Conservation (phyloP, 169 alveolate species). For the Besnoitia besnoiti region DNA sequence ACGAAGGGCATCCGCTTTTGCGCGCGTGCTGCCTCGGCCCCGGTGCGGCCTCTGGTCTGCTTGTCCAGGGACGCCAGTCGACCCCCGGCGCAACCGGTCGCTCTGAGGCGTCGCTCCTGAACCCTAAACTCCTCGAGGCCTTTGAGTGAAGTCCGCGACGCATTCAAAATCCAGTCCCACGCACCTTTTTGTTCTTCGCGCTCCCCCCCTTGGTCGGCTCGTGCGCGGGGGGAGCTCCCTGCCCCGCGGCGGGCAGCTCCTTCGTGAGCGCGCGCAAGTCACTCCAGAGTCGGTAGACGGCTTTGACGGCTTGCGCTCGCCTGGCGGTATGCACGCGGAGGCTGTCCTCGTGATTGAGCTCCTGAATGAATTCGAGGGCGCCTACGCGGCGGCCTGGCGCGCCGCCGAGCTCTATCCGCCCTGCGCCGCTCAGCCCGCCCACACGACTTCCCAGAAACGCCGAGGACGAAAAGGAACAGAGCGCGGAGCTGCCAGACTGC, state of each 20-base stretch:
- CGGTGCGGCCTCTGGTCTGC: no score
- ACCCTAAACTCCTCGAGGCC: no score
- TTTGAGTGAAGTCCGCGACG: no score
- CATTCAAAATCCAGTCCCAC: no score
- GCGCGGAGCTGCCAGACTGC: not conserved
- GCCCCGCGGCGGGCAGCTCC: not conserved
- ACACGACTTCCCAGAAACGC: not conserved
- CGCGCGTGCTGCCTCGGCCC: no score
- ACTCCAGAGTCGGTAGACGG: constrained; percentile 7
- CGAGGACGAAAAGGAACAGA: not conserved
- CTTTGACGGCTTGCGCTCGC: not conserved
- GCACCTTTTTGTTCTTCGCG: not conserved
- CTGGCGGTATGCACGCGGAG: not conserved
- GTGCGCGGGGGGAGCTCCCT: not conserved
- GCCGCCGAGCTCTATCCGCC: not conserved
- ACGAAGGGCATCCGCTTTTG: no score
- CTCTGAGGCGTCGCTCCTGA: no score
- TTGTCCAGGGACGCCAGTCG: no score
- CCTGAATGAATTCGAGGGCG: constrained; percentile 9
- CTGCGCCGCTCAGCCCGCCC: not conserved
- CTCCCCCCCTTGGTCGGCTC: not conserved
- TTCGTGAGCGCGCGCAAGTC: not conserved
- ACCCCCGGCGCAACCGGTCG: no score
- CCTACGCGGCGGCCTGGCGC: not conserved
- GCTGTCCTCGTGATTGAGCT: not conserved